Base-by-base conservation (phyloP, 208 protist genomes). In the Leishmania martiniquensis region DNA sequence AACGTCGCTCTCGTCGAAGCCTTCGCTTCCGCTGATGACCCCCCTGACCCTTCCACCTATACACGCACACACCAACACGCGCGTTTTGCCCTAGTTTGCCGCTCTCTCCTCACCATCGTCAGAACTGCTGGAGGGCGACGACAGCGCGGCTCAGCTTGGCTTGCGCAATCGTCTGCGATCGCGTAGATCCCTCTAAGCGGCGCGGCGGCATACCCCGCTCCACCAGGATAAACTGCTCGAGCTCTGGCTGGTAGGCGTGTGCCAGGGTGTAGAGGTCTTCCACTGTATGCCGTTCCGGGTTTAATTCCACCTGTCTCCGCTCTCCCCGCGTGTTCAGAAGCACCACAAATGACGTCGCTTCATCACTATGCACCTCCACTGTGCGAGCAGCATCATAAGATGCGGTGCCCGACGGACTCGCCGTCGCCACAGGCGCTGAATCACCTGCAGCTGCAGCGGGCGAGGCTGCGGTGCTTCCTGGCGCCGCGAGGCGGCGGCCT, bases 261-360 rank as follows among this genome's bases (percentile, higher is more conserved):
- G 93, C 87, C 29, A 95, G 73, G 45, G 70, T 37, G 84, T 94
- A 96, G 42, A 97, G 75, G 72, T 97, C 93, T 49, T 80, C 80
- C 44, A 97, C 90, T 0, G 90, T 94, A 83, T 96, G 91, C 0
- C 88, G 89, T 4, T 79, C 81, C 13, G 93, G 89, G 72, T 97
- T 95, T 52, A 97, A 84, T 59, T 77, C 86, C 5, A 96, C 82
- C 78, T 94, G 87, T 60, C 81, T 85, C 62, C 85, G 83, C 65
- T 92, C 83, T 0, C 91, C 93, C 0, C 77, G 68, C 54, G 89
- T 85, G 72, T 88, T 94, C 25, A 97, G 78, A 65, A 97, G 80
- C 34, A 86, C 82, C 47, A 97, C 66, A 52, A 85, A 84, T 39
- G 89, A 85, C n/a, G 80, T 77, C 60, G 90, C 86, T 52, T 91